Conservation (phyloP, 305 asterid genomes). For the Stenogyne calaminthoides region DNA sequence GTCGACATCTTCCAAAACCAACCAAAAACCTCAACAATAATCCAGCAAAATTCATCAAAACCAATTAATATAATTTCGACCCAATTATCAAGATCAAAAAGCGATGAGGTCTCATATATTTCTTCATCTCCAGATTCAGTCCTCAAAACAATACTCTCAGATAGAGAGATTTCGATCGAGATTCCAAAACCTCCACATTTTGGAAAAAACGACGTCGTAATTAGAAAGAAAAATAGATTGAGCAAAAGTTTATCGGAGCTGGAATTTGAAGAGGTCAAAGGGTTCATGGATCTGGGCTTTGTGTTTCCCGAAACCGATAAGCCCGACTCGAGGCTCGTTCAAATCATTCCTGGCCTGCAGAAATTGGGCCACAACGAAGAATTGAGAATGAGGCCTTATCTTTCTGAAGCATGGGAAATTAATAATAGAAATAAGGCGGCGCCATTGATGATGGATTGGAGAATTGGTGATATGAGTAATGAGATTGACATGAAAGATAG, state of each 20-base stretch:
- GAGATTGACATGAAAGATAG: constrained; percentile 62
- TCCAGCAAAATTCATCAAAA: constrained; percentile 11
- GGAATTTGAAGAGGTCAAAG: constrained; percentile 75
- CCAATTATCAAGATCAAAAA: constrained; percentile 42
- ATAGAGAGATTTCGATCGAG: constrained; percentile 27
- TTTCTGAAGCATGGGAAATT: constrained; percentile 81
- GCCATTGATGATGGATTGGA: constrained; percentile 47
- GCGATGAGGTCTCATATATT: constrained; percentile 22
- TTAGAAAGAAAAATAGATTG: constrained; percentile 9
- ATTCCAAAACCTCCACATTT: neutral
- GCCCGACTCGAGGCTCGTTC: constrained; percentile 44
- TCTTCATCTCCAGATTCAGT: constrained; percentile 35
- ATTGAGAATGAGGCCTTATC: constrained; percentile 59
- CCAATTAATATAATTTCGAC: neutral
- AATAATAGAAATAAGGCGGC: constrained; percentile 26
- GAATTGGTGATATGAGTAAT: constrained; percentile 38
- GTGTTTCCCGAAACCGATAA: constrained; percentile 67
- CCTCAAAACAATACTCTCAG: constrained; percentile 33
- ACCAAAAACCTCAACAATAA: constrained; percentile 9
- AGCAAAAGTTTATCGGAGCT: constrained; percentile 78
- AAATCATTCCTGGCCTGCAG: constrained; percentile 76
- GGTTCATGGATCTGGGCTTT: constrained; percentile 82
- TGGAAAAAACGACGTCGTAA: neutral
- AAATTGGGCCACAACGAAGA: constrained; percentile 33
- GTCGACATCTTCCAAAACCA: constrained; percentile 19